Base-by-base conservation (phyloP, 495 filamentous ascomycete genomes). In the Trichoderma gamsii region DNA sequence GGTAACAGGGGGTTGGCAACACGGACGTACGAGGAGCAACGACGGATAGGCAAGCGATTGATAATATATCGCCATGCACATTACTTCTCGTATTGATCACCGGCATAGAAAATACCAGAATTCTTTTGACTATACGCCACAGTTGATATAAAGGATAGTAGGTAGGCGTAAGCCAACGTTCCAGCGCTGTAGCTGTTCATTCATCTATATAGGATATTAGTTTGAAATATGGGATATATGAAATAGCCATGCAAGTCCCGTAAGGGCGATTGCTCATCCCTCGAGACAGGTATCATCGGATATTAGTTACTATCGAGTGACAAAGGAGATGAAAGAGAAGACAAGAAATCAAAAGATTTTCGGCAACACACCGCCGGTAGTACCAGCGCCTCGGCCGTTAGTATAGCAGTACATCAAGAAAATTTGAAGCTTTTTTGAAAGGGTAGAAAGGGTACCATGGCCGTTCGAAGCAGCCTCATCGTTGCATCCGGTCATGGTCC, bases 361-460 rank as follows among this genome's bases (percentile, higher is more conserved):
- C 46, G 46, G 16, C 52, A 12, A 61, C 52, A 29, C 21, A 27
- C 27, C 23, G 52, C 21, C 52, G 4, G 52, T 27, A 21, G 23
- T 27, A 23, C 52, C 52, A 61, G 52, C 52, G 52, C 52, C 52
- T 61, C 52, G 23, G 23, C 23, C 23, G 52, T 52, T 52, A 52
- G 49, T 52, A 16, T 44, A 44, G 41, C 7, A 44, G 41, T 44
- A 44, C 41, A 44, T 44, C 15, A 51, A 51, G 46, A 21, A 51
- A 18, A 51, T 7, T 51, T 21, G 7, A 21, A 51, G 15, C 43
- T 7, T 46, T 18, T 13, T 46, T 12, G 43, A 44, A 44, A 49
- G 12, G n/a, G n/a, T n/a, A n/a, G 29, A 29, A 29, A 51, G 46
- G 46, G 46, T 51, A 51, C n/a, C 52, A 61, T 61, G 52, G 52